A percentile compares a stretch with the other conserved stretches of the same genome.
phyloP scores from a whole-genome alignment of 2,329 filamentous ascomycete species.

The Sclerotinia borealis region DNA sequence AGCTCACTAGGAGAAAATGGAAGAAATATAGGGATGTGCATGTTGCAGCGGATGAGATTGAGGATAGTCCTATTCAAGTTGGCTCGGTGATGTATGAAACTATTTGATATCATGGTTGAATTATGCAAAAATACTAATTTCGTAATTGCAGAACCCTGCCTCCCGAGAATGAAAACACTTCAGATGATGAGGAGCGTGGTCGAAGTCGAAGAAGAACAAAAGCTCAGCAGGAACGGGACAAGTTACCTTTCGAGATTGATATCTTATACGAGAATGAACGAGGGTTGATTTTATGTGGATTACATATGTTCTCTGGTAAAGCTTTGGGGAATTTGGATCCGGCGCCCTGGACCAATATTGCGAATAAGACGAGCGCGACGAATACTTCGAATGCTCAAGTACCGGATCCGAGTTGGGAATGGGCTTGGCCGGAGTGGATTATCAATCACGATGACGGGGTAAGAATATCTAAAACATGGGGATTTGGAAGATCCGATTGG shows the following conservation, averaged over 20 bases:
- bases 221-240: background rate
- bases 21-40: conserved; percentile 35
- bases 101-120: background rate
- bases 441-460: conserved; percentile 68
- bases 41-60: conserved; percentile 18
- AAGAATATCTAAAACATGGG: background rate
- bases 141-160: background rate
- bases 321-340: conserved; percentile 85
- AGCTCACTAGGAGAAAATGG: conserved; percentile 28
- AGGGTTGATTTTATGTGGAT: conserved; percentile 81
- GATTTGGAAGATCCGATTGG: background rate
- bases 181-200: conserved; percentile 16
- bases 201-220: conserved; percentile 12
- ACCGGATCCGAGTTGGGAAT: conserved; percentile 92
- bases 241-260: conserved; percentile 57
- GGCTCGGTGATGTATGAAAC: conserved; percentile 3
- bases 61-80: background rate
- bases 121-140: background rate
- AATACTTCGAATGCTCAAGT: conserved; percentile 81
- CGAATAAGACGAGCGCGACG: conserved; percentile 54
- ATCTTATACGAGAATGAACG: conserved; percentile 94
- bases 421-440: conserved; percentile 66
- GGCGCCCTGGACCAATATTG: conserved; percentile 74
- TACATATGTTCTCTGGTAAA: conserved; percentile 80
- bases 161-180: background rate